Base-by-base conservation (phyloP, 2,329 filamentous ascomycete species). In the Clonostachys rosea region DNA sequence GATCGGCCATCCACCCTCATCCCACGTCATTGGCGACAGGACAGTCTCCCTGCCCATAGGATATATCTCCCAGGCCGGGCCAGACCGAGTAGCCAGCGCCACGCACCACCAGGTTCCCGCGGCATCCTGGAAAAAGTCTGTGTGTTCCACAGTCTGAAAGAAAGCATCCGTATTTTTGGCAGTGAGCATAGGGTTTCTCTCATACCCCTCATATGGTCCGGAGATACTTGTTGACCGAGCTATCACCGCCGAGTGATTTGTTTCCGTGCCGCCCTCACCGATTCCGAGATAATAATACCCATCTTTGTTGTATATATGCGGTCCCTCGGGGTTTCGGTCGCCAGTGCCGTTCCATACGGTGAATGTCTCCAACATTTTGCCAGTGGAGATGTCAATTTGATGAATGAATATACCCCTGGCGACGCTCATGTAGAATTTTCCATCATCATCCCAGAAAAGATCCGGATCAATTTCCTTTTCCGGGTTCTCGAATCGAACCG, bases 41-140 rank as follows among this genome's bases (percentile, higher is more conserved):
- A 78, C 69, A 0, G 73, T 70, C 55, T 82, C 78, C 10, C 78
- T 64, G 1, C 77, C 77, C 76, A 79, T 78, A 0, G 75, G 74
- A 52, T 73, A 78, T 17, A 62, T 60, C 30, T 56, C 51, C 51
- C 60, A 75, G 14, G 60, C 59, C 0, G 70, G 66, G 40, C 56
- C 58, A 42, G 50, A 50, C n/a, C 53, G 49, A 14, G 44, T 46
- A 34, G 53, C 52, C 35, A 55, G 40, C 12, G 49, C 50, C 11
- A 46, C 40, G 24, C 50, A 50, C 52, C 50, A 59, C 78, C 78
- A 82, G 34, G 74, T 69, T 0, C 72, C 75, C 0, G 52, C 34
- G 1, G 52, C 41, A 42, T 74, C 69, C 44, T 72, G 68, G 53
- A 74, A 73, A 1, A 74, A 50, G 52, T 75, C 71, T 10, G 58